Percentiles rank a stretch among this genome's conserved stretches.
These are phyloP conservation scores for Rhodotorula sphaerocarpa DNA, from an alignment of 768 basidiomycete species.

Conservation along the genomic window DNA sequence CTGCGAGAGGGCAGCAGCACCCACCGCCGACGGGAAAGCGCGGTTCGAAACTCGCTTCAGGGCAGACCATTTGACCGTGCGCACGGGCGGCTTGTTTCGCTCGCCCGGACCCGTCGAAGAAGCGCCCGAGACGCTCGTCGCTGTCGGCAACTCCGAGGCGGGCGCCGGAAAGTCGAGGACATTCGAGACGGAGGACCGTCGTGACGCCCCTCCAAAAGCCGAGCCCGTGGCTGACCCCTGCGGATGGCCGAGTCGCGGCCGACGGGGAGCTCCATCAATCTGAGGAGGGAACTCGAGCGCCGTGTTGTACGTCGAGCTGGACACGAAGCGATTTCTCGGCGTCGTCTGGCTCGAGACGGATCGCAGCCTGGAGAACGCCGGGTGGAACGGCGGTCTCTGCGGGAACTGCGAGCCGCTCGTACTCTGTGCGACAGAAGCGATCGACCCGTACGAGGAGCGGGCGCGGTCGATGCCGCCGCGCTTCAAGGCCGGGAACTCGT, in stretches of 20 bases:
- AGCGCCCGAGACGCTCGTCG: constrained; percentile 1
- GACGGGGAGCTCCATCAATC: background rate
- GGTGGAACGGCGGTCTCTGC: constrained; percentile 38
- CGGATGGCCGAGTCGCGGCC: background rate
- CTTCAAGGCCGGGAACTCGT: constrained; percentile 15
- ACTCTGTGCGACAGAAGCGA: constrained; percentile 8
- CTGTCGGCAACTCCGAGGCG: constrained; percentile 11
- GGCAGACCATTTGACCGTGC: constrained; percentile 69
- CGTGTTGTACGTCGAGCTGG: constrained; percentile 61
- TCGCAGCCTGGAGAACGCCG: constrained; percentile 51
- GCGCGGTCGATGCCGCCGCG: constrained; percentile 7
- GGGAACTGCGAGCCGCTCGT: constrained; percentile 3
- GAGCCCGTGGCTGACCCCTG: constrained; percentile 11
- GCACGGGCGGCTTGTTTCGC: constrained; percentile 41
- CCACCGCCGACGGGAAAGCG: constrained; percentile 49
- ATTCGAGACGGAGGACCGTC: constrained; percentile 24
- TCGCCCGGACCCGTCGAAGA: background rate
- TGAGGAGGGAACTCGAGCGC: constrained; percentile 49
- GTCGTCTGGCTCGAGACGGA: constrained; percentile 43
- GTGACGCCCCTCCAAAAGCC: constrained; percentile 10
- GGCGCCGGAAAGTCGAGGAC: constrained; percentile 27
- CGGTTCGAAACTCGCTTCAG: constrained; percentile 56
- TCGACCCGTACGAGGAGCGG: constrained; percentile 11
- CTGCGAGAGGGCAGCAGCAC: background rate
- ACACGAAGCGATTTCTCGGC: constrained; percentile 51